Percentiles rank a stretch among this genome's conserved stretches.
Evolutionary conservation across 2,329 filamentous ascomycete species (phyloP).

Genomic region (Botrytis fragariae): DNA sequence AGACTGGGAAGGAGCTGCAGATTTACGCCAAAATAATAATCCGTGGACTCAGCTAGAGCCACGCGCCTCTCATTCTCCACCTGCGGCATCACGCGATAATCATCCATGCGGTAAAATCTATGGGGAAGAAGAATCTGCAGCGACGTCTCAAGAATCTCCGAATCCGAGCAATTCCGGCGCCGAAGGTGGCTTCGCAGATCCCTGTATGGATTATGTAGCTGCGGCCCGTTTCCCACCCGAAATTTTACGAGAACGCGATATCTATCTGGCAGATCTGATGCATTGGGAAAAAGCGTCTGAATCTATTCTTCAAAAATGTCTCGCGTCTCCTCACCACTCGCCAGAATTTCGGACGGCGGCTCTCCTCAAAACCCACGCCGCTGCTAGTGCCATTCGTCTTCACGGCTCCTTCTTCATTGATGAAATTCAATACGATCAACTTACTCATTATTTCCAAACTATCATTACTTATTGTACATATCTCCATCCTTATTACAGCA

Average conservation of each 20-base stretch:
- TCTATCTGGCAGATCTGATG: background rate
- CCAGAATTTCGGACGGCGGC: slow-evolving; percentile 18
- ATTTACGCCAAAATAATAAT: background rate
- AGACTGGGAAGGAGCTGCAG: background rate
- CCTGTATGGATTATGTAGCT: background rate
- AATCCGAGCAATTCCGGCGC: background rate
- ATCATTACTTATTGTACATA: slow-evolving; percentile 16
- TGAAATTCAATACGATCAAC: slow-evolving; percentile 23
- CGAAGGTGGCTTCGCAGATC: background rate
- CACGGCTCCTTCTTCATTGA: slow-evolving; percentile 7
- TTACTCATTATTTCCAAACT: slow-evolving; percentile 16
- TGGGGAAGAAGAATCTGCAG: slow-evolving; percentile 18
- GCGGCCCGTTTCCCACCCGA: background rate
- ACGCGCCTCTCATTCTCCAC: background rate
- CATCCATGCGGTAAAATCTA: slow-evolving; percentile 15
- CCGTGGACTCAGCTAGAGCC: background rate
- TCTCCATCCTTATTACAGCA: slow-evolving; percentile 13
- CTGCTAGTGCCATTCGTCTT: slow-evolving; percentile 17
- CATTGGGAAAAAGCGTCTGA: background rate
- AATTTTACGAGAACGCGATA: background rate
- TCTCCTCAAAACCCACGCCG: slow-evolving; percentile 20
- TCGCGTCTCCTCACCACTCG: background rate
- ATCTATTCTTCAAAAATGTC: background rate
- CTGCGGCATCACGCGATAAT: slow-evolving; percentile 6
- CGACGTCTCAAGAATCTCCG: background rate